These are phyloP conservation scores for Aspergillus fumigatus DNA, from an alignment of 2,329 filamentous ascomycete genomes.

Conservation along the genomic window DNA sequence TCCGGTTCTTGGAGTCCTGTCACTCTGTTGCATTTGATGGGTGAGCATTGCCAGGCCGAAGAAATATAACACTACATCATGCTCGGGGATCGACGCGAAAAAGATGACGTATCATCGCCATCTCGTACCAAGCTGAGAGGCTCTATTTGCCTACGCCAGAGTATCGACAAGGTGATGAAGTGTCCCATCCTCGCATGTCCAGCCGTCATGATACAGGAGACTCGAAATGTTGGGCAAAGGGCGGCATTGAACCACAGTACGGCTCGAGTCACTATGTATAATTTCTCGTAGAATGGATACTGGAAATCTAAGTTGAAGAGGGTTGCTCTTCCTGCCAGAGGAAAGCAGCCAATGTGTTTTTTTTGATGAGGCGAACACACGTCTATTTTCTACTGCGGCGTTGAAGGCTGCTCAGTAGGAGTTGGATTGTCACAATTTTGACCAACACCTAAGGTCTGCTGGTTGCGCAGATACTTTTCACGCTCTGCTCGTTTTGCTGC, in stretches of 20 bases:
- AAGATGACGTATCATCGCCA: background rate
- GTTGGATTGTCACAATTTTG: background rate
- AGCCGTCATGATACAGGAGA: background rate
- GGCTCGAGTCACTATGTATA: background rate
- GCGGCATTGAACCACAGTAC: background rate
- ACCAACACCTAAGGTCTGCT: constrained; percentile 5
- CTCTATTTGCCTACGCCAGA: background rate
- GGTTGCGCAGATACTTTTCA: constrained; percentile 29
- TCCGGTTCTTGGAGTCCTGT: background rate
- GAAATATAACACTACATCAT: background rate
- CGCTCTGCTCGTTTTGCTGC: constrained; percentile 27
- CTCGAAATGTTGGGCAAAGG: background rate
- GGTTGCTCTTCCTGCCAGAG: background rate
- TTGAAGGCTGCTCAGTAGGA: background rate
- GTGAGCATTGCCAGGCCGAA: background rate
- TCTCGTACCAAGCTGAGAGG: background rate
- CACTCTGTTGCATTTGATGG: background rate
- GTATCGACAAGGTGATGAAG: background rate
- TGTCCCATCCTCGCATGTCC: background rate
- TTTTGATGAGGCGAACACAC: background rate
- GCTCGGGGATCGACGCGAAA: background rate
- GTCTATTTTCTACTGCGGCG: background rate
- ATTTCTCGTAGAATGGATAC: background rate
- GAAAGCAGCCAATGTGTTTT: background rate
- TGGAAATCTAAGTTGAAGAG: background rate